Evolutionary conservation across 768 basidiomycete genomes (phyloP), one percentile per base, ranked within the genome.

Genomic region (Pulveroboletus frians): DNA sequence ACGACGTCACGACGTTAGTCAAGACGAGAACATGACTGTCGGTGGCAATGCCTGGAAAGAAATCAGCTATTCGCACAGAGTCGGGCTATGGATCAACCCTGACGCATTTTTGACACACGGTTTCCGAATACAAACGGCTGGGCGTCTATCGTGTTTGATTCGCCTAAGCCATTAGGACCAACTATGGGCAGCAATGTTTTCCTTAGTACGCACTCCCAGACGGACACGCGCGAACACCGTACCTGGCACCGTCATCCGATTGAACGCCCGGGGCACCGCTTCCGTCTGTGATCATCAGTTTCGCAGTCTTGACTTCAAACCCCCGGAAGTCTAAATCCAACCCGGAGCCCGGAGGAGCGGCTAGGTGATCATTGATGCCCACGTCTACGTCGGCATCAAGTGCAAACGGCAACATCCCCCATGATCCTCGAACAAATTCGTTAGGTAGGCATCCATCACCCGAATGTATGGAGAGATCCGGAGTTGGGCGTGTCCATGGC

Each of bases 81-180:
- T 92, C 6, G 95, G 97, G 64, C 97, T 97, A 70, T 98, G 96
- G 40, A 99, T 99, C 36, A 99, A 78, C 86, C 93, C 62, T 98
- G 95, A 27, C 95, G 77, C 94, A 99, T 98, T 73, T 98, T 98
- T 3, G 84, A 84, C 2, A 96, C 96, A 30, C 93, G 85, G 60
- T 94, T 98, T 21, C 96, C 96, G 62, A 99, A 98, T 10, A 99
- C 95, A 61, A 99, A 99, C 4, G 98, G 76, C 3, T 98, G 76
- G 0, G 95, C 95, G 62, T 99, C 95, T 62, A 98, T 98, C 23
- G 5, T 5, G 5, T 5, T 3, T 23, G 23, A 23, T 23, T 23
- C 23, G 5, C 23, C 23, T 23, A 23, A 23, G 23, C 23, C 23
- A 23, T 23, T 23, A 23, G 23, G 23, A 23, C 23, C 23, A 23